Evolutionary conservation across 2,329 filamentous ascomycete species (phyloP).

Genomic region (Sarocladium brachiariae): DNA sequence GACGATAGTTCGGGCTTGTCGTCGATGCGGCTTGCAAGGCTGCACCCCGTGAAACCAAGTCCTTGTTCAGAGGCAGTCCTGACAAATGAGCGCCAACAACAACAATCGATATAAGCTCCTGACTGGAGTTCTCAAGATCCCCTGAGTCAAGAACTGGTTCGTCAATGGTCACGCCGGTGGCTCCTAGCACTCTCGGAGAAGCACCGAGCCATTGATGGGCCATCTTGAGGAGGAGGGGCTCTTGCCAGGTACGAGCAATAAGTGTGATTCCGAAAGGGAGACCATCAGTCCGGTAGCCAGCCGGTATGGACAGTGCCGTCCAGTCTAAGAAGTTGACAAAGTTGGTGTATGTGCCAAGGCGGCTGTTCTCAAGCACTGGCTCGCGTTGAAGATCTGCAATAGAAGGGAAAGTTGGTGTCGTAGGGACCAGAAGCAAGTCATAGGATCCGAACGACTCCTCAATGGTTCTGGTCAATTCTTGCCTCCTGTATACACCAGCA

Average conservation of each 20-base stretch:
- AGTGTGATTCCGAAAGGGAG: conserved; percentile 32
- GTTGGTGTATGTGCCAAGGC: conserved; percentile 50
- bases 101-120: conserved; percentile 16
- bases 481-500: conserved; percentile 29
- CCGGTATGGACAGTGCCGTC: conserved; percentile 46
- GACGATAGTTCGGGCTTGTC: conserved; percentile 23
- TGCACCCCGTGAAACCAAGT: conserved; percentile 24
- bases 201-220: conserved; percentile 22
- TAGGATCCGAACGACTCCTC: conserved; percentile 32
- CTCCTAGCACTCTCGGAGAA: conserved; percentile 19
- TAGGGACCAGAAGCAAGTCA: conserved; percentile 49
- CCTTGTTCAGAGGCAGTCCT: conserved; percentile 27
- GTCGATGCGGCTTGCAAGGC: conserved; percentile 17
- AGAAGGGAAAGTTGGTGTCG: conserved; percentile 44
- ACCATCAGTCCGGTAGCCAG: conserved; percentile 31
- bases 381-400: conserved; percentile 43
- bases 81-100: conserved; percentile 29
- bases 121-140: not conserved
- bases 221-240: conserved; percentile 22
- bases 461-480: conserved; percentile 33
- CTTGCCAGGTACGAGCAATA: conserved; percentile 29
- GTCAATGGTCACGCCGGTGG: conserved; percentile 15
- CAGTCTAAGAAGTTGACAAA: conserved; percentile 56
- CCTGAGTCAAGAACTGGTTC: not conserved
- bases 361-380: conserved; percentile 46